These are phyloP conservation scores for Aureobasidium leucospermi DNA, from an alignment of 2,329 filamentous ascomycete species.

Conservation along the genomic window DNA sequence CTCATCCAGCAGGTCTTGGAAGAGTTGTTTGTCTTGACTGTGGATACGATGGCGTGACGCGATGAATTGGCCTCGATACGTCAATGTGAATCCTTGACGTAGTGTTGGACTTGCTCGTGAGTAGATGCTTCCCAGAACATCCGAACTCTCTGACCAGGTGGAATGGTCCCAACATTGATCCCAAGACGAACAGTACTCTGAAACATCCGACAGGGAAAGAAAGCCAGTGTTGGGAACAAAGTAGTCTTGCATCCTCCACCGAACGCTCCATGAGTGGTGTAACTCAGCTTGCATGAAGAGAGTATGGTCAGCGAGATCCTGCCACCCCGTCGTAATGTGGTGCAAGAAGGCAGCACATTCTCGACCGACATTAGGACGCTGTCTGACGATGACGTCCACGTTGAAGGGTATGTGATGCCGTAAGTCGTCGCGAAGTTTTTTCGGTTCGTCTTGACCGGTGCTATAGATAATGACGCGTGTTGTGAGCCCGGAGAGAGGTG, in stretches of 20 bases:
- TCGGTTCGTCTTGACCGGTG: background rate
- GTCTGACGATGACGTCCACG: background rate
- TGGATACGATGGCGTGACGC: conserved; percentile 37
- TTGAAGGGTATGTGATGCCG: background rate
- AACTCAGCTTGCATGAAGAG: background rate
- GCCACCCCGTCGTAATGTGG: background rate
- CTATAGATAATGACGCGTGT: background rate
- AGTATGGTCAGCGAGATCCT: background rate
- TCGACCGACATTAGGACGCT: background rate
- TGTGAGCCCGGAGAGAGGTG: background rate
- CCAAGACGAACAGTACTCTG: background rate
- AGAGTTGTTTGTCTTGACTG: conserved; percentile 27
- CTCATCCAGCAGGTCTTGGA: conserved; percentile 24
- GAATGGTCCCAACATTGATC: background rate
- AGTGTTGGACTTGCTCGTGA: background rate
- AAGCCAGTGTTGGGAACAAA: background rate
- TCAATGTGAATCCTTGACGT: conserved; percentile 26
- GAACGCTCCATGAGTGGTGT: background rate
- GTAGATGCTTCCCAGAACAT: background rate
- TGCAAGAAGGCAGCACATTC: background rate
- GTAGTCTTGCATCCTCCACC: background rate
- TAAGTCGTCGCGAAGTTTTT: background rate
- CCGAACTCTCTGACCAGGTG: background rate
- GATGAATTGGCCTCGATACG: conserved; percentile 44
- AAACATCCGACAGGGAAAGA: background rate